Conservation (phyloP, 2,329 filamentous ascomycete species). For the Botryotinia calthae region DNA sequence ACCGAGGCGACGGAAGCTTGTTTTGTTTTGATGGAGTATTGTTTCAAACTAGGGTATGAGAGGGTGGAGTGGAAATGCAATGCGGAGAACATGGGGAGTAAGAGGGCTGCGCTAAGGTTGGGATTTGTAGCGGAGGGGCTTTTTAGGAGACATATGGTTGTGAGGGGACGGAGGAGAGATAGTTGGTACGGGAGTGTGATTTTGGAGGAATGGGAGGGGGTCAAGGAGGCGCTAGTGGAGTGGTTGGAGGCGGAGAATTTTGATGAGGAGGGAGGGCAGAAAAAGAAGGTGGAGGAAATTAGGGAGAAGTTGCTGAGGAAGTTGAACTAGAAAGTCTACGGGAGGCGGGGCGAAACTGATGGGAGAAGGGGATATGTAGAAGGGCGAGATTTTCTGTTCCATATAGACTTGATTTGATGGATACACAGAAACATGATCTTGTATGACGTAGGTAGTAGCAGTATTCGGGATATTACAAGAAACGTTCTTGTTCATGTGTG, state of each 20-base stretch:
- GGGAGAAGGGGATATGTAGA: neutral
- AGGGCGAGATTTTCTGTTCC: neutral
- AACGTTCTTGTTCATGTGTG: neutral
- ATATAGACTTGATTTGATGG: neutral
- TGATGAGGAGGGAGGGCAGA: constrained; percentile 52
- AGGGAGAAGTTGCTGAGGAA: constrained; percentile 17
- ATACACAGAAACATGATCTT: neutral
- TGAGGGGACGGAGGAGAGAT: constrained; percentile 56
- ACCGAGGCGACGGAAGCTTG: constrained; percentile 56
- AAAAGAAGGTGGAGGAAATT: constrained; percentile 42
- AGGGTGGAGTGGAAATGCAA: constrained; percentile 66
- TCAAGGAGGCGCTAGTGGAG: constrained; percentile 47
- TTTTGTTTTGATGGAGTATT: constrained; percentile 53
- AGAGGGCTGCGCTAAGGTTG: constrained; percentile 53
- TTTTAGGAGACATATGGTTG: constrained; percentile 60
- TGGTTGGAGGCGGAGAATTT: constrained; percentile 49
- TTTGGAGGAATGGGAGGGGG: constrained; percentile 54
- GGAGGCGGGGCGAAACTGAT: neutral
- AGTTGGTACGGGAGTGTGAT: constrained; percentile 60
- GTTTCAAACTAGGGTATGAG: constrained; percentile 54
- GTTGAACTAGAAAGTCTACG: neutral
- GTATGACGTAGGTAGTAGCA: neutral
- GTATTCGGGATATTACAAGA: neutral
- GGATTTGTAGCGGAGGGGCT: constrained; percentile 60
- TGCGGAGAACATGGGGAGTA: constrained; percentile 52